These are phyloP conservation scores for Apiotrichum domesticum DNA, from an alignment of 1,284 basidiomycete species.

Conservation along the genomic window DNA sequence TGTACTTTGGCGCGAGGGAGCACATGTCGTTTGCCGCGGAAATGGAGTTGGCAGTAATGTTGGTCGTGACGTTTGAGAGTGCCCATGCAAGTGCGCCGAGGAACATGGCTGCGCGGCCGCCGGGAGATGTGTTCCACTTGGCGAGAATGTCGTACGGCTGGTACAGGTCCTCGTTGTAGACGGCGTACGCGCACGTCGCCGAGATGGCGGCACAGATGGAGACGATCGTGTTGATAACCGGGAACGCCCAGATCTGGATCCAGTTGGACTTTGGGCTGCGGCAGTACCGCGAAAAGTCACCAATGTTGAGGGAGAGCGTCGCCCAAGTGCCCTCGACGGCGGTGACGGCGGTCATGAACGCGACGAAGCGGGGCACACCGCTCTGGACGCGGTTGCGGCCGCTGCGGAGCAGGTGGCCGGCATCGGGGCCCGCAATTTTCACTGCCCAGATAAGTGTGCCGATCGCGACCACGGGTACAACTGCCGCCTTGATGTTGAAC, in stretches of 20 bases:
- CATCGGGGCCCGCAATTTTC: conserved; percentile 59
- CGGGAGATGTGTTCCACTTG: conserved; percentile 58
- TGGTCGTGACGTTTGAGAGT: conserved; percentile 64
- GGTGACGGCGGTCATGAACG: conserved; percentile 35
- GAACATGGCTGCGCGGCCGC: conserved; percentile 63
- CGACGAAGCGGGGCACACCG: conserved; percentile 31
- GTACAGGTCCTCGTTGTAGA: conserved; percentile 54
- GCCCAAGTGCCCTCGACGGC: conserved; percentile 37
- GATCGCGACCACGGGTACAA: conserved; percentile 63
- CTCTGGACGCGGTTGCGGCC: conserved; percentile 21
- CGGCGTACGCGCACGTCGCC: conserved; percentile 52
- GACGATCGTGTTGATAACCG: conserved; percentile 54
- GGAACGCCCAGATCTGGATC: conserved; percentile 64
- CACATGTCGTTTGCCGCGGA: conserved; percentile 73
- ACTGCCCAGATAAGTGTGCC: conserved; percentile 69
- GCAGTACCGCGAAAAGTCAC: conserved; percentile 53
- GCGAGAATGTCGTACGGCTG: conserved; percentile 46
- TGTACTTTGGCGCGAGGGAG: conserved; percentile 52
- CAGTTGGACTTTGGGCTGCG: conserved; percentile 46
- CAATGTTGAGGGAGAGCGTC: conserved; percentile 60
- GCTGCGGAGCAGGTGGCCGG: conserved; percentile 53
- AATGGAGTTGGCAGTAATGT: conserved; percentile 60
- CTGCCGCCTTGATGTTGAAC: conserved; percentile 60
- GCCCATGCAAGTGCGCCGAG: conserved; percentile 64
- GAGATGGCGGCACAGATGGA: conserved; percentile 61